A percentile compares a stretch with the other conserved stretches of the same genome.
These are phyloP conservation scores for Chlorella sp. DNA, from an alignment of 139 green algal species.

Conservation along the genomic window DNA sequence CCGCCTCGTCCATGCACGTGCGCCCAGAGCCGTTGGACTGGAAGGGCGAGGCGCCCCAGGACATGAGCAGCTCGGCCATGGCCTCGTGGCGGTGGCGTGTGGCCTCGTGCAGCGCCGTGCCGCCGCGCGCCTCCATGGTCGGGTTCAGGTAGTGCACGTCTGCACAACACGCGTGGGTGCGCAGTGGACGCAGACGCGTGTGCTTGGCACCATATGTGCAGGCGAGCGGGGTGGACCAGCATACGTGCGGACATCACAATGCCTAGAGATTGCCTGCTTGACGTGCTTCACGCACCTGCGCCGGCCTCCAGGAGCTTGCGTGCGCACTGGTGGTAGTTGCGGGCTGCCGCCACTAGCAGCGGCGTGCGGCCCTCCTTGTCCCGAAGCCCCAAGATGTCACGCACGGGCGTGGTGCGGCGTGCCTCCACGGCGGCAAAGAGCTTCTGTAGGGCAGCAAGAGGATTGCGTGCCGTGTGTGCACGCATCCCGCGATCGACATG, in stretches of 20 bases:
- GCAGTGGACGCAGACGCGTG: too few relatives aligned
- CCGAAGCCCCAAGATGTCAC: neutral
- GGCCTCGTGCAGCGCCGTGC: neutral
- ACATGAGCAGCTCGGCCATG: neutral
- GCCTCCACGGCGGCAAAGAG: neutral
- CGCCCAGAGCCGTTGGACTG: neutral
- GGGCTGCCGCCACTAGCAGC: neutral
- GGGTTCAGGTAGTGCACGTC: neutral
- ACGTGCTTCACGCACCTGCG: too few relatives aligned
- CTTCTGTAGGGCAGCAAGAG: neutral
- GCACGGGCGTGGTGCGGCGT: neutral
- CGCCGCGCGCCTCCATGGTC: neutral
- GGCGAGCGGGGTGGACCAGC: too few relatives aligned
- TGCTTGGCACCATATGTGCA: too few relatives aligned
- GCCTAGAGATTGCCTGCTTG: too few relatives aligned
- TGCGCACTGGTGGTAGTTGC: neutral
- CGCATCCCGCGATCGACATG: too few relatives aligned
- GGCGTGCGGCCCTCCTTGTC: neutral
- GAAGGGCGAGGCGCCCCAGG: neutral
- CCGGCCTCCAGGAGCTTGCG: neutral
- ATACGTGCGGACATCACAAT: too few relatives aligned
- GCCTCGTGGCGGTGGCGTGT: neutral
- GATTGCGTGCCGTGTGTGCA: too few relatives aligned
- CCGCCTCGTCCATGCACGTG: neutral
- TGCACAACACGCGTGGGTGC: too few relatives aligned